Evolutionary conservation across 73 alveolate species (phyloP).

Genomic region (Symbiodinium pilosum): DNA sequence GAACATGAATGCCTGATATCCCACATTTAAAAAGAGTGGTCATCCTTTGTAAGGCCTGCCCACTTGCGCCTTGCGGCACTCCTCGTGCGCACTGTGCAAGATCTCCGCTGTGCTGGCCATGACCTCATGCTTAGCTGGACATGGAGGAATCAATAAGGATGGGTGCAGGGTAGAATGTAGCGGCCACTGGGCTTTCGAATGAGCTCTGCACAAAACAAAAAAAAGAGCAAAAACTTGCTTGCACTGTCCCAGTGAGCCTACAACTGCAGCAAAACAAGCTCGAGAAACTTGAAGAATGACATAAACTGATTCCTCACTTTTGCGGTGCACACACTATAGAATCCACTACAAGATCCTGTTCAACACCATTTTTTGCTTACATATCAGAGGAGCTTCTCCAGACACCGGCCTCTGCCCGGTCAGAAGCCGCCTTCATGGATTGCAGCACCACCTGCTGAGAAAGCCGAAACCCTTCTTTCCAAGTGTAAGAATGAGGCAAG

Average conservation of each 20-base stretch:
- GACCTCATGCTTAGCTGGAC: slow-evolving; percentile 4
- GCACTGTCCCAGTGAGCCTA: no score
- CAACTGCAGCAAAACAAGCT: no score
- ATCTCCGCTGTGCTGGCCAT: slow-evolving; percentile 43
- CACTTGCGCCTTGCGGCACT: slow-evolving; percentile 67
- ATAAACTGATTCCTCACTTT: background rate
- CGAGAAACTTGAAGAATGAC: no score
- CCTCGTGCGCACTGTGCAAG: slow-evolving; percentile 64
- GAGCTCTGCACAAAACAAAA: no score
- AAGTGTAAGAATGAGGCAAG: no score
- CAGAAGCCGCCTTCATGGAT: slow-evolving; percentile 75
- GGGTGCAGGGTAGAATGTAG: background rate
- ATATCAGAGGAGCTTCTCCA: background rate
- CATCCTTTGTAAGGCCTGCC: no score
- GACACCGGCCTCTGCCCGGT: slow-evolving; percentile 72
- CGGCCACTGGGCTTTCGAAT: background rate
- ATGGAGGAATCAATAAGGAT: background rate
- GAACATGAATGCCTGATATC: no score
- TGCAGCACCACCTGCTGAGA: slow-evolving; percentile 74
- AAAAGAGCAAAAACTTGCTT: background rate
- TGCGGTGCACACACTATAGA: no score
- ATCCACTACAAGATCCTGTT: no score
- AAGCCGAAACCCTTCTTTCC: no score
- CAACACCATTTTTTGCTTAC: no score
- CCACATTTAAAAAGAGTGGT: no score